Conservation (phyloP, 2,329 filamentous ascomycete species). For the Colletotrichum incanum region DNA sequence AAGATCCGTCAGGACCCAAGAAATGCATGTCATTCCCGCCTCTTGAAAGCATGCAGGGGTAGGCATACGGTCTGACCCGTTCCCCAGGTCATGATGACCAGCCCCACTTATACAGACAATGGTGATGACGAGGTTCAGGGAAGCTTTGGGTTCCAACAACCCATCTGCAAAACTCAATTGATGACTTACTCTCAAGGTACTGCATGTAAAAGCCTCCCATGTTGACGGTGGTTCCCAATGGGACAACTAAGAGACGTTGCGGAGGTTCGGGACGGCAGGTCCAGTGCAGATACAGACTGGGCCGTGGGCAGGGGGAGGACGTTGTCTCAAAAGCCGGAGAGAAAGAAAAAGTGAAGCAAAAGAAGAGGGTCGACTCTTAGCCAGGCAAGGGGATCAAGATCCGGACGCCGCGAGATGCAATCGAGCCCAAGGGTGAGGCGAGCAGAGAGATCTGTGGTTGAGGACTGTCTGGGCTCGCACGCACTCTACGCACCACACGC, state of each 20-base stretch:
- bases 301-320: conserved; percentile 22
- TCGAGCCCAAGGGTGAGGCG: conserved; percentile 68
- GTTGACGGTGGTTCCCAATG: conserved; percentile 53
- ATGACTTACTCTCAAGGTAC: conserved; percentile 81
- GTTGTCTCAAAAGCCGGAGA: conserved; percentile 33
- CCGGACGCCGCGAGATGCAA: conserved; percentile 63
- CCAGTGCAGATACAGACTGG: conserved; percentile 17
- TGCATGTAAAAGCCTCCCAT: conserved; percentile 81
- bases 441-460: conserved; percentile 52
- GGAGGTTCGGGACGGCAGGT: conserved; percentile 27
- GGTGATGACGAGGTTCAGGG: conserved; percentile 38
- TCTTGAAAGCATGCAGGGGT: conserved; percentile 52
- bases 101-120: conserved; percentile 42
- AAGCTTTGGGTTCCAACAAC: conserved; percentile 40
- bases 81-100: conserved; percentile 17
- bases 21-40: conserved; percentile 45
- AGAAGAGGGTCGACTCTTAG: conserved; percentile 48
- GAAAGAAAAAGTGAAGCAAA: conserved; percentile 37
- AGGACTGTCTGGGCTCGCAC: conserved; percentile 44
- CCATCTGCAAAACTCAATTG: conserved; percentile 44
- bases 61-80: conserved; percentile 46
- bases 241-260: conserved; percentile 28
- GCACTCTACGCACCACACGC: conserved; percentile 35
- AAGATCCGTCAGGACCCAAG: conserved; percentile 36
- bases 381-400: conserved; percentile 52